A percentile compares a stretch with the other conserved stretches of the same genome.
These are phyloP conservation scores for Globisporangium viniferum DNA, from an alignment of 352 stramenopile species.

Conservation along the genomic window DNA sequence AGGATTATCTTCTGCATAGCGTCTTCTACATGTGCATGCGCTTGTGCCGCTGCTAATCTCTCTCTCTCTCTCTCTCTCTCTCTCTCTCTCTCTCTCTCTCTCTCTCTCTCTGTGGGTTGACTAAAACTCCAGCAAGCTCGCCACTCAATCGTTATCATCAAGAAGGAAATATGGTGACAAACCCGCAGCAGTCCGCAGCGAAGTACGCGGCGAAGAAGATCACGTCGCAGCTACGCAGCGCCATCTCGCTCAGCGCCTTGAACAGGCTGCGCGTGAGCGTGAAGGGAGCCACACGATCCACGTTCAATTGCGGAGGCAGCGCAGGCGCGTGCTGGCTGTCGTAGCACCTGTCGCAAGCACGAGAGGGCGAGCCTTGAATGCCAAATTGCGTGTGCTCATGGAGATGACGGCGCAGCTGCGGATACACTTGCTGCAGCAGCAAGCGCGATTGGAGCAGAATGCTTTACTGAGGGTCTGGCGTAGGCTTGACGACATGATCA, in stretches of 20 bases:
- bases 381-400: not conserved
- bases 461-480: conserved; percentile 3
- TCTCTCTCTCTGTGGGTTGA: not conserved
- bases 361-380: not conserved
- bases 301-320: conserved; percentile 6
- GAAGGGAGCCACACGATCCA: not conserved
- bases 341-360: not conserved
- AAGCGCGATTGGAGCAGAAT: not conserved
- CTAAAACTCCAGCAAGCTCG: not conserved
- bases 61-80: too few relatives aligned
- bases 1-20: not conserved
- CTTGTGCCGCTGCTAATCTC: not conserved
- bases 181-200: not conserved
- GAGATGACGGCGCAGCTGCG: conserved; percentile 9
- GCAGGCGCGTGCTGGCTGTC: not conserved
- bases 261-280: not conserved
- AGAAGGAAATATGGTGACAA: not conserved
- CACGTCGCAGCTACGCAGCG: not conserved
- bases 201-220: not conserved
- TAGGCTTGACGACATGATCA: not conserved
- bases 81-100: not conserved
- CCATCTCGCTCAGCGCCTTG: not conserved
- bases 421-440: conserved; percentile 9
- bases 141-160: not conserved
- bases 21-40: not conserved